phyloP scores from a whole-genome alignment of 2,329 filamentous ascomycete genomes.

The Epichloe amarillans region DNA sequence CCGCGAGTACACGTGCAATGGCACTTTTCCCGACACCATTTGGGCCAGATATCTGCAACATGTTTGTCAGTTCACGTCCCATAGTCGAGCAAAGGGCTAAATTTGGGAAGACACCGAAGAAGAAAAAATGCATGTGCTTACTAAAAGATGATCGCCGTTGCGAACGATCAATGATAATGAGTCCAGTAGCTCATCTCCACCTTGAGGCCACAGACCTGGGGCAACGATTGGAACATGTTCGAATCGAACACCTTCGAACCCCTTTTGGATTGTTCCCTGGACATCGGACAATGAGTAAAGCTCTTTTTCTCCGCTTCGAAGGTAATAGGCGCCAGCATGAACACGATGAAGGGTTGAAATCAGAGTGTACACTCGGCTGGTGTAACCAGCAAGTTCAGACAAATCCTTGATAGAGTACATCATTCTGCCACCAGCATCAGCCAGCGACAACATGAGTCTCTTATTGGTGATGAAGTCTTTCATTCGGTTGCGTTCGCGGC shows the following conservation, averaged over 20 bases:
- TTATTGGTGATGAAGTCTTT: conserved; percentile 99
- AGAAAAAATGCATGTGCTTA: conserved; percentile 17
- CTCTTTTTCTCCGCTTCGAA: conserved; percentile 54
- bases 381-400: conserved; percentile 89
- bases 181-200: conserved; percentile 83
- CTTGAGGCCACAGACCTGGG: conserved; percentile 74
- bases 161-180: conserved; percentile 81
- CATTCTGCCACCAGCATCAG: conserved; percentile 92
- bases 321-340: conserved; percentile 78
- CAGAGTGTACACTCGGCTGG: conserved; percentile 86
- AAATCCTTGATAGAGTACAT: conserved; percentile 99
- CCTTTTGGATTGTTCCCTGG: conserved; percentile 85
- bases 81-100: neutral
- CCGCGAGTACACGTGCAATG: conserved; percentile 75
- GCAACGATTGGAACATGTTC: conserved; percentile 91
- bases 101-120: neutral
- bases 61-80: conserved; percentile 7
- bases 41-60: conserved; percentile 62
- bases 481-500: conserved; percentile 75
- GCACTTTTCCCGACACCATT: conserved; percentile 92
- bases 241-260: conserved; percentile 85
- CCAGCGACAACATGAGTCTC: conserved; percentile 90
- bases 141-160: conserved; percentile 77
- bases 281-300: conserved; percentile 82
- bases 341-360: conserved; percentile 91